Base-by-base conservation (phyloP, 2,329 filamentous ascomycete genomes). In the Claviceps spartinae region DNA sequence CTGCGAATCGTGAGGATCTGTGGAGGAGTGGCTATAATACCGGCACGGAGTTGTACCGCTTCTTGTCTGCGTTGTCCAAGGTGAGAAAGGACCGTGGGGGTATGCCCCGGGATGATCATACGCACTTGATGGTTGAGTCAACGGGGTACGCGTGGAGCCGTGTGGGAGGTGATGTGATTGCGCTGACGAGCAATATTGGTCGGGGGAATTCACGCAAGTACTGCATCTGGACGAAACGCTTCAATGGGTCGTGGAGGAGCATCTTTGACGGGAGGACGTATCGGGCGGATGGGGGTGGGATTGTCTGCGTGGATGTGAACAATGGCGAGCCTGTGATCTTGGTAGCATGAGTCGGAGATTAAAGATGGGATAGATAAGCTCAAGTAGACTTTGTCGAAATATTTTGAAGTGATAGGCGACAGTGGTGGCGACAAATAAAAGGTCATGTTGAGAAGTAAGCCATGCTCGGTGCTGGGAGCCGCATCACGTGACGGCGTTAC, bases 1-100 rank as follows among this genome's bases (percentile, higher is more conserved):
- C 71, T 0, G 71, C 69, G 49, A 75, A 76, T 58, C 75, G 78
- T n/a, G 78, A 82, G 60, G 76, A 78, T 7, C 67, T 77, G 43
- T 83, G 79, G 80, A 63, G 72, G 11, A 76, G 73, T 11, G 65
- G 65, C 6, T 82, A 74, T 62, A 59, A 69, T 54, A 74, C 68
- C 1, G 56, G 65, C 4, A 57, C 69, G 7, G 69, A 73, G 26
- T 64, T 81, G 13, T 81, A 80, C 63, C 57, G 61, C n/a, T 67
- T 69, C 42, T 72, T 61, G 47, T 51, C 56, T 16, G 50, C 58
- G 0, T 60, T 77, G 13, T 76, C 76, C 50, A 62, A 61, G 5
- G 68, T 76, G 13, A 72, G 74, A 14, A 70, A 63, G 64, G 60
- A 69, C 18, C 69, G 69, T 1, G 72, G 72, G 8, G 72, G 72